phyloP scores from a whole-genome alignment of 768 basidiomycete genomes.

The Auricularia cornea region DNA sequence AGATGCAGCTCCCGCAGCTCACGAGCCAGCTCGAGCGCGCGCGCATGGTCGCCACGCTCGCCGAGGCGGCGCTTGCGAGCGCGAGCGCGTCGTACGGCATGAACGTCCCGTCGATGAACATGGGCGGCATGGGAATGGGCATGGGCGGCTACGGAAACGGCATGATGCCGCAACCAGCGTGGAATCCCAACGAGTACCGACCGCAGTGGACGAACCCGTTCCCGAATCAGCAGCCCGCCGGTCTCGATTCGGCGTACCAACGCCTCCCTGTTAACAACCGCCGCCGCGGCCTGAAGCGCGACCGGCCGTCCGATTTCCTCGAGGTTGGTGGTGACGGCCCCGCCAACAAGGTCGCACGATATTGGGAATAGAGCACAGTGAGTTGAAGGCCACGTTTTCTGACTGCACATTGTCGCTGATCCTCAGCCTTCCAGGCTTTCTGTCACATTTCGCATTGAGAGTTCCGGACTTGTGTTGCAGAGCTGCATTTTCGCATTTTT shows the following conservation, averaged over 20 bases:
- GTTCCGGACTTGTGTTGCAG: too few species aligned
- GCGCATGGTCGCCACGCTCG: conserved; percentile 54
- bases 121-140: conserved; percentile 8
- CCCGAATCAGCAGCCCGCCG: conserved; percentile 54
- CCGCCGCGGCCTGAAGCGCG: conserved; percentile 67
- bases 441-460: too few species aligned
- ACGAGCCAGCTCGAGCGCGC: conserved; percentile 75
- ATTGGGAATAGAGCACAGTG: conserved; percentile 53
- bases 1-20: conserved; percentile 75
- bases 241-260: conserved; percentile 81
- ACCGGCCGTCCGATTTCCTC: conserved; percentile 76
- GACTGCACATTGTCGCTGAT: too few species aligned
- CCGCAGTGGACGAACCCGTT: conserved; percentile 44
- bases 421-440: too few species aligned
- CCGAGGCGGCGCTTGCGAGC: not conserved
- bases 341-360: conserved; percentile 54
- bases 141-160: not conserved
- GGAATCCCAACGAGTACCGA: conserved; percentile 30
- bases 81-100: conserved; percentile 7
- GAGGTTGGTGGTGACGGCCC: conserved; percentile 51
- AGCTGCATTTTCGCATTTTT: not conserved
- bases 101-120: conserved; percentile 10
- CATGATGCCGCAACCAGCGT: conserved; percentile 3
- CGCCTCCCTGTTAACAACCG: conserved; percentile 75
- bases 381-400: not conserved